Evolutionary conservation across 1,284 basidiomycete genomes (phyloP).

Genomic region (Phellinidium pouzarii): DNA sequence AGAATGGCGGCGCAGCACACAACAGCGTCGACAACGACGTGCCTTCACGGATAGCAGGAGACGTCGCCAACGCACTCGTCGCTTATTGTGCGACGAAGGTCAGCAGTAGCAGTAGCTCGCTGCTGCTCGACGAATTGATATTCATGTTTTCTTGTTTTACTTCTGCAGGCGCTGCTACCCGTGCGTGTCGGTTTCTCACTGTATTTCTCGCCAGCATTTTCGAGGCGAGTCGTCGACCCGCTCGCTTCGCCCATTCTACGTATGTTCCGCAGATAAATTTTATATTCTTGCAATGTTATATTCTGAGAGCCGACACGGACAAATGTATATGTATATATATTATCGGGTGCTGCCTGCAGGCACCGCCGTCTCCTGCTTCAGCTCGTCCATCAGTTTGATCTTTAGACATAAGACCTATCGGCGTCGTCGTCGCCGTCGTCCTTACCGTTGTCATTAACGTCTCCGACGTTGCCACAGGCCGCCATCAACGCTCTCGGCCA

Average conservation of each 20-base stretch:
- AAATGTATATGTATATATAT: no score
- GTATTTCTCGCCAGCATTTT: conserved; percentile 72
- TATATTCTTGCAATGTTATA: background rate
- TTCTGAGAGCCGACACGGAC: background rate
- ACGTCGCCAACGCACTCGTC: conserved; percentile 71
- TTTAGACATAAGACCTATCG: no score
- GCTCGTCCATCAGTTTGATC: background rate
- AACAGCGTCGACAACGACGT: conserved; percentile 20
- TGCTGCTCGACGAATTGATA: background rate
- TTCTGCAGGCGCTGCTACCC: conserved; percentile 64
- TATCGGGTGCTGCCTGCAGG: background rate
- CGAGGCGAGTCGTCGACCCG: conserved; percentile 59
- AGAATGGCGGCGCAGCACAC: conserved; percentile 30
- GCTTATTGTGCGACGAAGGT: conserved; percentile 87
- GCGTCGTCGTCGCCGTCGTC: background rate
- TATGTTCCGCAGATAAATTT: conserved; percentile 22
- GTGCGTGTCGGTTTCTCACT: conserved; percentile 70
- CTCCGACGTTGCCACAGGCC: background rate
- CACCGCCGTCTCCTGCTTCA: background rate
- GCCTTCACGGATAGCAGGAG: conserved; percentile 45
- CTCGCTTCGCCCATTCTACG: conserved; percentile 27
- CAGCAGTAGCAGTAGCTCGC: conserved; percentile 3
- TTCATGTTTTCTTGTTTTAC: conserved; percentile 7
- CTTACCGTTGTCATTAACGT: background rate
- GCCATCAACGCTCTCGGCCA: background rate